A percentile compares a stretch with the other conserved stretches of the same genome.
Conservation (phyloP, 352 stramenopile species). For the Phytophthora quininea region DNA sequence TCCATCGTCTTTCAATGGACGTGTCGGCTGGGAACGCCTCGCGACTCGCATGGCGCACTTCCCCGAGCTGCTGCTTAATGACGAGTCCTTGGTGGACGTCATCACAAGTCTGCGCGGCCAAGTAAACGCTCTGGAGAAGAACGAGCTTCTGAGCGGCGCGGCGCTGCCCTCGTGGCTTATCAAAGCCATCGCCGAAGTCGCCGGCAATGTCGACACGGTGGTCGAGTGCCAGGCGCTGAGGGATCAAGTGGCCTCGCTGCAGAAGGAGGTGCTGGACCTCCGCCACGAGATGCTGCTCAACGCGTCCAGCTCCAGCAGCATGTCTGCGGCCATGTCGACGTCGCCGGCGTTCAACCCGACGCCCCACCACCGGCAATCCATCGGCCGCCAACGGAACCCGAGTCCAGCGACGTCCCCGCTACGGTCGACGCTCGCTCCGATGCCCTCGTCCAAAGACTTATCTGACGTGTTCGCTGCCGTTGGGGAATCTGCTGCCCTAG, state of each 20-base stretch:
- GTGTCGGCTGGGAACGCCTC: constrained; percentile 47
- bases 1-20: constrained; percentile 26
- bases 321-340: too few species aligned
- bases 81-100: constrained; percentile 78
- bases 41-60: constrained; percentile 63
- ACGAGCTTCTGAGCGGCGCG: constrained; percentile 76
- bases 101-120: constrained; percentile 69
- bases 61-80: constrained; percentile 82
- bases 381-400: constrained; percentile 27
- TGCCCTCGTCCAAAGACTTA: constrained; percentile 34
- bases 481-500: constrained; percentile 25
- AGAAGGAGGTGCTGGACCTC: constrained; percentile 84
- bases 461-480: constrained; percentile 27
- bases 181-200: constrained; percentile 77
- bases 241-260: constrained; percentile 74
- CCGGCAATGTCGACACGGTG: constrained; percentile 79
- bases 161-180: constrained; percentile 73
- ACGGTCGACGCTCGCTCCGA: constrained; percentile 12
- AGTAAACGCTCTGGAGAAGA: constrained; percentile 74
- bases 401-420: constrained; percentile 9
- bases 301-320: constrained; percentile 41
- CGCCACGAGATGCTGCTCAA: constrained; percentile 78
- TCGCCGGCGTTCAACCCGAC: constrained; percentile 47
- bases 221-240: constrained; percentile 80
- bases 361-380: constrained; percentile 64